phyloP scores from a whole-genome alignment of 2,329 filamentous ascomycete genomes.

The Chrysosporium queenslandicum region DNA sequence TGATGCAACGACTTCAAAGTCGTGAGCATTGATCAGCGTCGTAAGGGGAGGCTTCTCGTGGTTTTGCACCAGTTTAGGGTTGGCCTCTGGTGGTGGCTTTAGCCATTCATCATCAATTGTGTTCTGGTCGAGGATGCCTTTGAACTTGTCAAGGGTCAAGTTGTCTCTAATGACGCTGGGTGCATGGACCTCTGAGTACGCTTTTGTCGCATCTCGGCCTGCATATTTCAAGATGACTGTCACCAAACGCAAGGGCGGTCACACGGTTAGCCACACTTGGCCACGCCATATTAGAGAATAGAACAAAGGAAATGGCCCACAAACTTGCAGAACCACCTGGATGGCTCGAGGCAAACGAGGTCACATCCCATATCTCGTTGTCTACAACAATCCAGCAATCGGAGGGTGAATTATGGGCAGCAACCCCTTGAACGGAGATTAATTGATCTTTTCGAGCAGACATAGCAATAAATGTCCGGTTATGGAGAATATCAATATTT shows the following conservation, averaged over 20 bases:
- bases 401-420: conserved; percentile 39
- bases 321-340: conserved; percentile 46
- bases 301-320: conserved; percentile 5
- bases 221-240: conserved; percentile 39
- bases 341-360: conserved; percentile 54
- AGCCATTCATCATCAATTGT: conserved; percentile 43
- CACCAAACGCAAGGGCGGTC: neutral
- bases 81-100: conserved; percentile 31
- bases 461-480: neutral
- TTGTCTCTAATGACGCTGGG: conserved; percentile 39
- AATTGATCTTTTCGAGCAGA: neutral
- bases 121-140: conserved; percentile 42
- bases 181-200: conserved; percentile 39
- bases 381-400: conserved; percentile 61
- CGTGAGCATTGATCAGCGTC: conserved; percentile 49
- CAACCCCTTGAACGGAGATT: conserved; percentile 24
- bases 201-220: conserved; percentile 37
- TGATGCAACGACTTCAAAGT: conserved; percentile 51
- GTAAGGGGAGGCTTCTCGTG: conserved; percentile 34
- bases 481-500: neutral
- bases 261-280: conserved; percentile 1
- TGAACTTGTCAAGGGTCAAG: conserved; percentile 36
- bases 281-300: neutral
- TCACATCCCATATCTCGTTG: conserved; percentile 57
- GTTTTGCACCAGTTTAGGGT: conserved; percentile 21